Conservation (phyloP, 768 basidiomycete species). For the Calocybe indica region DNA sequence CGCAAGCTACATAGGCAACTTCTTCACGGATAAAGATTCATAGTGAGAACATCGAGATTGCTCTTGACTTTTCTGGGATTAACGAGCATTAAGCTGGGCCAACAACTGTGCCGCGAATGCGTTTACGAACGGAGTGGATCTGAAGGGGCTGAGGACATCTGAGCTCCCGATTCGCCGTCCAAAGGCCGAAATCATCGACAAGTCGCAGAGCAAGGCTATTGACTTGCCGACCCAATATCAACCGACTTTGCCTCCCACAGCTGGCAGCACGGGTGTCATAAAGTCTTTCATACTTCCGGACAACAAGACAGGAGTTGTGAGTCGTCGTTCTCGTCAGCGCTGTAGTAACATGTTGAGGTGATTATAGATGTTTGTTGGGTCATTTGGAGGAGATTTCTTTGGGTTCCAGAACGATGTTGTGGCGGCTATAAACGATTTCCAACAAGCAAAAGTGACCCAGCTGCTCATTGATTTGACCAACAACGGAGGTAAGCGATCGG, state of each 20-base stretch:
- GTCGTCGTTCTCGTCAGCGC: slow-evolving; percentile 12
- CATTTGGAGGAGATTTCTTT: slow-evolving; percentile 45
- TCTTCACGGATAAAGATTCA: slow-evolving; percentile 45
- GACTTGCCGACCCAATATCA: slow-evolving; percentile 41
- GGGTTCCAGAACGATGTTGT: slow-evolving; percentile 48
- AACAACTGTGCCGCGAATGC: slow-evolving; percentile 50
- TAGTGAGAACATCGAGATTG: slow-evolving; percentile 33
- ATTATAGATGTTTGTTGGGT: slow-evolving; percentile 53
- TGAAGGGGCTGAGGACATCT: slow-evolving; percentile 14
- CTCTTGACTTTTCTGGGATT: slow-evolving; percentile 4
- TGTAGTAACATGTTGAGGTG: neutral
- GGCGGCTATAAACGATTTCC: slow-evolving; percentile 38
- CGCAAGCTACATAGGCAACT: slow-evolving; percentile 35
- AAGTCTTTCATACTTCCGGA: slow-evolving; percentile 52
- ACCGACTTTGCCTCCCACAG: slow-evolving; percentile 38
- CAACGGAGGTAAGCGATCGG: slow-evolving; percentile 44
- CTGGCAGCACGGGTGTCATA: slow-evolving; percentile 45
- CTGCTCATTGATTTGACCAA: slow-evolving; percentile 55
- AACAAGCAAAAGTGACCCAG: slow-evolving; percentile 40
- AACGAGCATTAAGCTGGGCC: slow-evolving; percentile 37
- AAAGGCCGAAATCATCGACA: slow-evolving; percentile 37
- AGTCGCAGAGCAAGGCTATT: slow-evolving; percentile 31
- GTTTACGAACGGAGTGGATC: slow-evolving; percentile 46
- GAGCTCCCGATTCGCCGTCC: slow-evolving; percentile 11
- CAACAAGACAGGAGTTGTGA: slow-evolving; percentile 53